phyloP scores from a whole-genome alignment of 345 rosid species.

The Psidium guajava region DNA sequence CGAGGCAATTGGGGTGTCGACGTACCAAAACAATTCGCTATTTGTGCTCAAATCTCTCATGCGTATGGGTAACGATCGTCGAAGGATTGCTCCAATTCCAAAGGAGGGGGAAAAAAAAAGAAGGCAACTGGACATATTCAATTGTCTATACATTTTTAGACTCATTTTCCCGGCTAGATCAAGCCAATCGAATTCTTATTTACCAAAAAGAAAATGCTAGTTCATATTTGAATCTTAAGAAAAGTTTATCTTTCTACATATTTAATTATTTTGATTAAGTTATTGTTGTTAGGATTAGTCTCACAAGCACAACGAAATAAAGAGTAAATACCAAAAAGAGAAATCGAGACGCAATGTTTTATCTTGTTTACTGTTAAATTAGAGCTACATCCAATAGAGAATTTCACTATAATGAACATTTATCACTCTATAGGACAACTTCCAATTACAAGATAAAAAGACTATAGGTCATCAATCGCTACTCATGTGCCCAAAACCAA shows the following conservation, averaged over 20 bases:
- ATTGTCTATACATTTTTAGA: neutral
- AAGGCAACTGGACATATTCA: neutral
- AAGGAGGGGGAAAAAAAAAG: neutral
- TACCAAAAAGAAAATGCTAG: fast-evolving
- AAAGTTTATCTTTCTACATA: neutral
- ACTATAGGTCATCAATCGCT: too few relatives aligned
- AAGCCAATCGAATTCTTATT: neutral
- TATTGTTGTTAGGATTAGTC: too few relatives aligned
- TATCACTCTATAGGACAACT: too few relatives aligned
- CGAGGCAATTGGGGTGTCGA: neutral
- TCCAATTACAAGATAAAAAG: too few relatives aligned
- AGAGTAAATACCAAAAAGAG: too few relatives aligned
- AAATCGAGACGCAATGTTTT: too few relatives aligned
- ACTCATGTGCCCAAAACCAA: too few relatives aligned
- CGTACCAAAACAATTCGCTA: neutral
- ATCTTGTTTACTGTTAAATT: too few relatives aligned
- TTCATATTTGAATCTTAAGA: neutral
- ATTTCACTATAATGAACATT: too few relatives aligned
- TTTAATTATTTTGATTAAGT: neutral
- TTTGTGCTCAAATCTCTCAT: neutral
- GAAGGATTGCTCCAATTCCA: neutral
- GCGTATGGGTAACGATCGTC: neutral
- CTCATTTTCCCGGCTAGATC: neutral
- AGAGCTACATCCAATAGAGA: too few relatives aligned
- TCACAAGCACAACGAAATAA: too few relatives aligned